Evolutionary conservation across 371 early-diverging fungal species (phyloP), one percentile per base, ranked within the genome.

Genomic region (Mucor indicus): DNA sequence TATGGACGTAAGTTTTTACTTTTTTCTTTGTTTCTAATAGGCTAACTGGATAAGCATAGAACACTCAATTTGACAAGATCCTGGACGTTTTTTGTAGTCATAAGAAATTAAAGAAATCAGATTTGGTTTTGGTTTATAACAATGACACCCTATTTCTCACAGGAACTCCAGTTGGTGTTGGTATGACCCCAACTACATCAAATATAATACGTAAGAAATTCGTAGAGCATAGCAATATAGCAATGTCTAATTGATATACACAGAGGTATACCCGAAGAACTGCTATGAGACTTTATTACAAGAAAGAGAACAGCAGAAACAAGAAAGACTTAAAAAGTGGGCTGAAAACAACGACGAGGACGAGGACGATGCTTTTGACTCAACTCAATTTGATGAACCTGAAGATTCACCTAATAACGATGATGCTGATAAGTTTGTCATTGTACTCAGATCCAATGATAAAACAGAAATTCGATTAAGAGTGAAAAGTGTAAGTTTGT

Each of bases 121-220:
- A 70, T 8, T 16, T 71, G 13, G 31, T 67, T 4, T 23, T 75
- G 22, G 61, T 60, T 0, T 70, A 68, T 53, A 51, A 71, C 21
- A 61, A 61, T 16, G 56, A 60, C 9, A 47, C 48, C 1, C 60
- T 75, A 1, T 64, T 64, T 31, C 11, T 66, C 35, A 61, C 60
- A 8, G 60, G 63, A 6, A 75, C 75, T 4, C 75, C 75, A 9
- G 48, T 55, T 21, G 64, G 71, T 49, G 17, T 75, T 11, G 53
- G 48, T 1, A 68, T 75, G 71, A 38, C 16, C 31, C 21, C 48
- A 10, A 25, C 41, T n/a, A 46, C 36, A 3, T 53, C 48, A 2
- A 35, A 67, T 31, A 27, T 36, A 17, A 55, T 67, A 43, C 29
- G 67, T 62, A 62, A 20, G 55, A 41, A 38, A 11, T 33, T 33